Base-by-base conservation (phyloP, 352 stramenopile genomes). In the Globisporangium emineosum region DNA sequence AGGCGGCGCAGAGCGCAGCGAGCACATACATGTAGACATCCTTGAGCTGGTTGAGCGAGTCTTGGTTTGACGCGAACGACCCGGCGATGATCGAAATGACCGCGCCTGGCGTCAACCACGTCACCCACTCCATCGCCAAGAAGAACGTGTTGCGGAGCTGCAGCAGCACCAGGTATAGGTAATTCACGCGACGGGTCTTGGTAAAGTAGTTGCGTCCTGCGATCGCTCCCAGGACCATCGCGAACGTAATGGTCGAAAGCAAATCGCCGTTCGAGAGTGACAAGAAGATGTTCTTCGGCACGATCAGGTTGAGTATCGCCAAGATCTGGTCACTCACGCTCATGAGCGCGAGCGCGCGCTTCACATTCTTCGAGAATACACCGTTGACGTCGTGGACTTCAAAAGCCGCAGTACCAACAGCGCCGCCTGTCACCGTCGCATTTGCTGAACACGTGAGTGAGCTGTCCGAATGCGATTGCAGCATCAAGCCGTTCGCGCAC, bases 81-180 rank as follows among this genome's bases (percentile, higher is more conserved):
- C 79, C 83, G 5, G 76, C 71, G 33, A 91, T 78, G 57, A 84
- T 87, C 9, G 80, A 93, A 2, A 90, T 62, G 47, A 91, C 78
- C 5, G 83, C 85, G 0, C 82, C 62, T 1, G 83, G 81, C n/a
- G 83, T 88, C 51, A 84, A 61, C 68, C 66, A 86, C 29, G 90
- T 89, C 40, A 88, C 74, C 73, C 79, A 90, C 62, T 90, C 72
- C 60, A 92, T 79, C 15, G 81, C 67, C 32, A 90, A 49, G 57
- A 91, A 90, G 62, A 91, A 84, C 15, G 80, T 82, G 68, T 90
- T 89, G 54, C 82, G 82, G 2, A 88, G 60, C 67, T 93, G 84
- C 7, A 91, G 57, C 23, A 90, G 61, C 52, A 81, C 62, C 33
- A 89, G 60, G 66, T 91, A 91, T 17, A 90, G 30, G 62, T 90